A percentile compares a stretch with the other conserved stretches of the same genome.
Conservation (phyloP, 2,329 filamentous ascomycete species). For the Cladosporium sp. region DNA sequence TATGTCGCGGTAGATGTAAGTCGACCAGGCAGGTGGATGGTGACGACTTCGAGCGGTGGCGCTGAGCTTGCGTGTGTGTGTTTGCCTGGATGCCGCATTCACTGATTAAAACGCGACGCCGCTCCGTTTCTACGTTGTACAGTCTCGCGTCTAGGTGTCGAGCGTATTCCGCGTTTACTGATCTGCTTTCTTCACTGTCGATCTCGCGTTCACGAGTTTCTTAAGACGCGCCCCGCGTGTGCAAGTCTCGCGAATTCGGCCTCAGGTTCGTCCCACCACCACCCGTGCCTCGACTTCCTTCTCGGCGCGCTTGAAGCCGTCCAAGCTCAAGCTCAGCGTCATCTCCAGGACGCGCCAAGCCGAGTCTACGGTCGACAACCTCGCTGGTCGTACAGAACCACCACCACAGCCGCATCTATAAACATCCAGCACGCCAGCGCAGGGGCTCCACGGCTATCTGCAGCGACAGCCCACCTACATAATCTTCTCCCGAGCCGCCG, state of each 20-base stretch:
- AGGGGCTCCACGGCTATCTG: not conserved
- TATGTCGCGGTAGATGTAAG: not conserved
- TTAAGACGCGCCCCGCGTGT: too few species aligned
- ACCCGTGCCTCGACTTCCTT: too few species aligned
- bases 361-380: not conserved
- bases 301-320: not conserved
- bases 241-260: too few species aligned
- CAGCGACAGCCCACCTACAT: not conserved
- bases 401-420: not conserved
- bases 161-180: too few species aligned
- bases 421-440: not conserved
- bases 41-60: constrained; percentile 5
- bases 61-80: constrained; percentile 15
- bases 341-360: constrained; percentile 2
- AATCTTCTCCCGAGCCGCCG: not conserved
- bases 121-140: not conserved
- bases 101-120: not conserved
- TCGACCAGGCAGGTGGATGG: constrained; percentile 2
- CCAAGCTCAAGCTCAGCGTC: constrained; percentile 12
- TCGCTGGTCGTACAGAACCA: not conserved
- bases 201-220: too few species aligned
- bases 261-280: too few species aligned
- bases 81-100: constrained; percentile 13
- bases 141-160: too few species aligned
- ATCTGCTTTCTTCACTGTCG: too few species aligned